Percentiles rank a stretch among this genome's conserved stretches.
Evolutionary conservation across 768 basidiomycete genomes (phyloP).

Genomic region (Sporobolomyces roseus): DNA sequence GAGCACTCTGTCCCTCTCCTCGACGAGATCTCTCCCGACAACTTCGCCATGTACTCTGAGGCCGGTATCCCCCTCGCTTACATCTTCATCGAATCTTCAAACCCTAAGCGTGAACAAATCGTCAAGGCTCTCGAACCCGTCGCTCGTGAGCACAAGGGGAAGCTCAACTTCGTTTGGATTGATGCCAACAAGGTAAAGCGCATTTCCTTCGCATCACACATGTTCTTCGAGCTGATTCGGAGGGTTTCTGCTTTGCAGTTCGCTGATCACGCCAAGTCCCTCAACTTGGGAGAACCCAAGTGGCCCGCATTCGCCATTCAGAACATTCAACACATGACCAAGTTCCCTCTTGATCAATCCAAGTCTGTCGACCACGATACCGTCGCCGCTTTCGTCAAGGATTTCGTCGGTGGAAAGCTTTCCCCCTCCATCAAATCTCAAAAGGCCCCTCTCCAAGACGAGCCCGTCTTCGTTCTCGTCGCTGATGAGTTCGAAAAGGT

Average conservation of each 20-base stretch:
- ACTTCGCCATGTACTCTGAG: slow-evolving; percentile 77
- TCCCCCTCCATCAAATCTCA: slow-evolving; percentile 83
- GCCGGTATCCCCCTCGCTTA: slow-evolving; percentile 87
- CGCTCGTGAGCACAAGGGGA: slow-evolving; percentile 74
- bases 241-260: slow-evolving; percentile 51
- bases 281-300: slow-evolving; percentile 76
- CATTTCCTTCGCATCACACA: slow-evolving; percentile 17
- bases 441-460: slow-evolving; percentile 78
- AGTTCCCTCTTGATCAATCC: slow-evolving; percentile 72
- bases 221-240: no score
- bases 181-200: slow-evolving; percentile 67
- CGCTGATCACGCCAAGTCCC: slow-evolving; percentile 87
- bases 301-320: slow-evolving; percentile 96
- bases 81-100: slow-evolving; percentile 80
- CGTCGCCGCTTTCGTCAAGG: slow-evolving; percentile 60
- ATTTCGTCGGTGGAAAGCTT: slow-evolving; percentile 69
- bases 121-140: slow-evolving; percentile 69
- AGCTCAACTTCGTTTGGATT: slow-evolving; percentile 97
- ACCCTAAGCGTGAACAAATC: slow-evolving; percentile 59
- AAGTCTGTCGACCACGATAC: slow-evolving; percentile 60
- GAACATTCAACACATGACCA: slow-evolving; percentile 73
- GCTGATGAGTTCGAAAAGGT: slow-evolving; percentile 84
- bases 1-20: slow-evolving; percentile 81
- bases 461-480: slow-evolving; percentile 75
- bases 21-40: slow-evolving; percentile 89